Evolutionary conservation across 2,329 filamentous ascomycete species (phyloP), one percentile per base, ranked within the genome.

Genomic region (Cadophora malorum): DNA sequence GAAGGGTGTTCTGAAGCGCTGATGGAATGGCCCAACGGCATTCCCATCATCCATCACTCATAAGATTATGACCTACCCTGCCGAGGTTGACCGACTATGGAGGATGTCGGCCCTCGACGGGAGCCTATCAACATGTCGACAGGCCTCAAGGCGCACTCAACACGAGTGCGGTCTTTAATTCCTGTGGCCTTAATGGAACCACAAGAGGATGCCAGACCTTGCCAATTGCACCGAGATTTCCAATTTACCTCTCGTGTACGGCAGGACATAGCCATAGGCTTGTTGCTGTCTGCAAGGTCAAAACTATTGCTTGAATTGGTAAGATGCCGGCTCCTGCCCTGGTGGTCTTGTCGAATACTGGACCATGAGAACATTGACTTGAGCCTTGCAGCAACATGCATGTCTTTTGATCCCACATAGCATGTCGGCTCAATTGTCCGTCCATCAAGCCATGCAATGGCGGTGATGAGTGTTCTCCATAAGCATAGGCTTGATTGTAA

Each of bases 391-490:
- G 67, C 55, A 31, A 73, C 56, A 60, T 71, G 70, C 55, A 72
- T 71, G 52, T 72, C 67, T 69, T 72, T 61, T 38, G 19, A 35
- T 19, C n/a, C 38, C 47, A 23, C 9, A 33, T 28, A 12, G 38
- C 41, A 52, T 21, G 4, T 21, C 1, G 31, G 3, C 53, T 85
- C 67, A 91, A 91, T 89, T 59, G 89, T 89, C 35, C 90, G 87
- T 28, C 79, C 79, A 78, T 82, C n/a, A 84, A 82, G 77, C 91
- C n/a, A 6, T 90, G 45, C 91, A 88, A 87, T 16, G 53, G 89
- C 88, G 76, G 91, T 91, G 53, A 88, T 91, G 71, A 90, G 86
- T 86, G 73, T 66, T 59, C 31, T 41, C 52, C 61, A 62, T 71
- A 49, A 68, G 67, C 49, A 58, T 49, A 25, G 41, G n/a, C 35